phyloP scores from a whole-genome alignment of 129 eudicot genomes.

The Chrysanthemum seticuspe region DNA sequence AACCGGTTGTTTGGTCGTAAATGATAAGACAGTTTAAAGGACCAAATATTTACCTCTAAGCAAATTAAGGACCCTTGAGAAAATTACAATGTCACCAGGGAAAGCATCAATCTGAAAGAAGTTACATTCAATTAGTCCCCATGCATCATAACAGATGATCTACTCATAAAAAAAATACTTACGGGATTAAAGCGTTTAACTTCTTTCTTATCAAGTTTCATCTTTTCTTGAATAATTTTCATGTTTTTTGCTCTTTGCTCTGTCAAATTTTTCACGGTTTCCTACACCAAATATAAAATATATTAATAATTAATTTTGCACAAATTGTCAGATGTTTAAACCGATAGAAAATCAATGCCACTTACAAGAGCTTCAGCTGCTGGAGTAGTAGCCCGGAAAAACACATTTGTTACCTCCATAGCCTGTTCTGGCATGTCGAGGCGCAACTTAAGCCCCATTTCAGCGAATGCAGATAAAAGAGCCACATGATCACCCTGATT shows the following conservation, averaged over 20 bases:
- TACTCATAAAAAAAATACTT: slow-evolving; percentile 23
- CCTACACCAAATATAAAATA: slow-evolving; percentile 44
- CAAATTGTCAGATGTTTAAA: not conserved
- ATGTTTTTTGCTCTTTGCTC: slow-evolving; percentile 70
- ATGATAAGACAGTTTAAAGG: not conserved
- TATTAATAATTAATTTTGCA: slow-evolving; percentile 16
- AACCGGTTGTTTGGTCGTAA: not conserved
- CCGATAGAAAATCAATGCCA: not conserved
- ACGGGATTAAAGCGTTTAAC: slow-evolving; percentile 91
- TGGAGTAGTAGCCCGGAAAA: slow-evolving; percentile 83
- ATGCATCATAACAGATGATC: slow-evolving; percentile 5
- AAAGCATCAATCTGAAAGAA: slow-evolving; percentile 91
- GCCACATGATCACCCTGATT: slow-evolving; percentile 97
- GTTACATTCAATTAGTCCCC: slow-evolving; percentile 27
- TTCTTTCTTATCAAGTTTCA: slow-evolving; percentile 85
- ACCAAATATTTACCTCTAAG: slow-evolving; percentile 69
- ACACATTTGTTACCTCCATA: slow-evolving; percentile 81
- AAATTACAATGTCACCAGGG: slow-evolving; percentile 96
- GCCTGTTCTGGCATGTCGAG: slow-evolving; percentile 96
- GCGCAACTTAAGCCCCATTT: slow-evolving; percentile 95
- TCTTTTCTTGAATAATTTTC: slow-evolving; percentile 73
- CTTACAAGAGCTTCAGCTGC: slow-evolving; percentile 87
- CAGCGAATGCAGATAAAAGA: slow-evolving; percentile 90
- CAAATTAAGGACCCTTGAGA: slow-evolving; percentile 86
- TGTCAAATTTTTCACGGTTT: slow-evolving; percentile 59